These are phyloP conservation scores for Xerocomus minutiporus DNA, from an alignment of 1,284 basidiomycete genomes.

Conservation along the genomic window DNA sequence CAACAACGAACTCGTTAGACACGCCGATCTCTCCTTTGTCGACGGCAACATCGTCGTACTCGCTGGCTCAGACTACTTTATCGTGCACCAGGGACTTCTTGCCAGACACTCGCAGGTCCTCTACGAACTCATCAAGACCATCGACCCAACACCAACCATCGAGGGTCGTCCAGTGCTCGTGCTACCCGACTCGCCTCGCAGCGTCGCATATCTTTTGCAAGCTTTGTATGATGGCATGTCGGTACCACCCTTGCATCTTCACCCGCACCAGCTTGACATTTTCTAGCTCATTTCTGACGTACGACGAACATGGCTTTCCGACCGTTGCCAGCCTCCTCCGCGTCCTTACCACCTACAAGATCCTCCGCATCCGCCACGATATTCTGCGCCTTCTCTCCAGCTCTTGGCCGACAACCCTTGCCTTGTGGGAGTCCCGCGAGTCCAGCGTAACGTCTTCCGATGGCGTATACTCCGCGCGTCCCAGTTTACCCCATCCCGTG, in stretches of 20 bases:
- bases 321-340: conserved; percentile 54
- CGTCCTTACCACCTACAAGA: conserved; percentile 57
- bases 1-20: conserved; percentile 29
- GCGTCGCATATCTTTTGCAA: conserved; percentile 51
- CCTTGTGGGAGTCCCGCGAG: conserved; percentile 62
- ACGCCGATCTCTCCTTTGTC: conserved; percentile 56
- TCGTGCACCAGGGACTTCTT: conserved; percentile 64
- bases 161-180: conserved; percentile 52
- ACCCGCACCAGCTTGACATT: conserved; percentile 7
- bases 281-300: conserved; percentile 38
- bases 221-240: conserved; percentile 62
- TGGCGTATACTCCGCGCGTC: conserved; percentile 54
- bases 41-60: conserved; percentile 65
- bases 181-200: conserved; percentile 49
- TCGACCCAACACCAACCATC: conserved; percentile 33
- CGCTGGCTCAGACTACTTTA: conserved; percentile 52
- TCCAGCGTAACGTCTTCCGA: conserved; percentile 42
- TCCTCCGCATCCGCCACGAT: conserved; percentile 50
- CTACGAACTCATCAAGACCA: conserved; percentile 32
- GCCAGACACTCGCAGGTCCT: conserved; percentile 55
- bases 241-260: conserved; percentile 15
- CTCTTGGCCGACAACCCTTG: conserved; percentile 55
- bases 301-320: conserved; percentile 46
- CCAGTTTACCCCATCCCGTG: conserved; percentile 61
- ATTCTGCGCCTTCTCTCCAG: conserved; percentile 46